phyloP scores from a whole-genome alignment of 371 early-diverging fungal genomes.

The Actinomortierella wolfii region DNA sequence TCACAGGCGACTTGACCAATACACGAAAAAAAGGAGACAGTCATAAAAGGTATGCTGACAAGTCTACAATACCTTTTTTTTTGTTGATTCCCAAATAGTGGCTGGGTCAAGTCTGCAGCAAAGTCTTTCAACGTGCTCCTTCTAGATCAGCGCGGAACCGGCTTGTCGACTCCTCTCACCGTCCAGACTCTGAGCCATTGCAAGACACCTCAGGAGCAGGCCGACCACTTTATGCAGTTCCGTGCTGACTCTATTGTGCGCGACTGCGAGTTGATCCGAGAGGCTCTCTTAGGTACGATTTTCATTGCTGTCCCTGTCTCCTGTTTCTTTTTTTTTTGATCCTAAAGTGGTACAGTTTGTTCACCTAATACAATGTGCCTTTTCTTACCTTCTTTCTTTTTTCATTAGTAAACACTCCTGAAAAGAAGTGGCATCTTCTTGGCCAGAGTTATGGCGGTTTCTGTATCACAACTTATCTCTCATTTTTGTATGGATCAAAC shows the following conservation, averaged over 20 bases:
- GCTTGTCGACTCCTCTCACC: constrained; percentile 66
- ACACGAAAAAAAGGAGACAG: neutral
- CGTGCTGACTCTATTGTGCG: constrained; percentile 76
- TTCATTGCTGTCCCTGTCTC: too few species aligned
- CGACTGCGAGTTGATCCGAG: constrained; percentile 72
- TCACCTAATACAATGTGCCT: neutral
- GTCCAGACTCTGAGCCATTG: constrained; percentile 54
- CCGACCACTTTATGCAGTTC: constrained; percentile 67
- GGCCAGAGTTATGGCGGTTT: constrained; percentile 82
- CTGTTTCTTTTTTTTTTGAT: neutral
- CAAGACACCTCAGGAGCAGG: constrained; percentile 58
- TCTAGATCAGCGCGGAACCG: constrained; percentile 78
- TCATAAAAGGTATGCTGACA: constrained; percentile 1
- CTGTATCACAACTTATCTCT: constrained; percentile 74
- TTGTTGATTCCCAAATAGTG: constrained; percentile 28
- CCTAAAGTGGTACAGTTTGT: neutral
- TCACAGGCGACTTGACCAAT: neutral
- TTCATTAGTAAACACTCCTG: constrained; percentile 22
- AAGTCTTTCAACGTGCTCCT: constrained; percentile 71
- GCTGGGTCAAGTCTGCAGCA: constrained; percentile 69
- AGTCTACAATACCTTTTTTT: neutral
- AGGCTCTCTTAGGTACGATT: constrained; percentile 51
- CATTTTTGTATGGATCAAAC: constrained; percentile 58
- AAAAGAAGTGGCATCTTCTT: constrained; percentile 55
- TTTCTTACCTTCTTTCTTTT: neutral